Evolutionary conservation across 768 basidiomycete species (phyloP).

Genomic region (Strobilomyces dryophilus): DNA sequence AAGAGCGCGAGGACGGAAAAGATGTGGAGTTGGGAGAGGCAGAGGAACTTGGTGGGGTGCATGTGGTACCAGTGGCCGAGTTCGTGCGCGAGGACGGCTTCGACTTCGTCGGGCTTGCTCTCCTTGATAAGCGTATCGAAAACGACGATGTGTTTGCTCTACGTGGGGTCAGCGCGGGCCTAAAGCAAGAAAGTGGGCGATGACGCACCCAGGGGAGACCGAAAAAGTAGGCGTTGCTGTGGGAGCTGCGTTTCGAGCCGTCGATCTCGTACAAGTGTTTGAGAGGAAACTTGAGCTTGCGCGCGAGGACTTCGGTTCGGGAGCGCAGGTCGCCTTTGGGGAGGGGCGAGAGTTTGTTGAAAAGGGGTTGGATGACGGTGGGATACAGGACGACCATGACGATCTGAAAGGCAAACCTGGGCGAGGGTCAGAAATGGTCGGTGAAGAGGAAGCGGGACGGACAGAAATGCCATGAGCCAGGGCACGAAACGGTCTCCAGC

Average conservation of each 20-base stretch:
- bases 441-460: constrained; percentile 24
- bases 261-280: constrained; percentile 97
- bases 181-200: background rate
- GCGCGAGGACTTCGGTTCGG: constrained; percentile 73
- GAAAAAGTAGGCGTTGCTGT: constrained; percentile 98
- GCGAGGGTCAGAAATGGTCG: background rate
- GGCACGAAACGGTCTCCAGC: constrained; percentile 91
- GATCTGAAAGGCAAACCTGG: constrained; percentile 77
- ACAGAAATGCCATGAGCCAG: constrained; percentile 93
- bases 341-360: constrained; percentile 95
- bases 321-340: constrained; percentile 69
- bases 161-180: background rate
- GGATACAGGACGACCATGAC: constrained; percentile 81
- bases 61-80: constrained; percentile 94
- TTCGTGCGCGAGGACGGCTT: constrained; percentile 96
- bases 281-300: constrained; percentile 85
- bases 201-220: constrained; percentile 86
- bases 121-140: constrained; percentile 97
- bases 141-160: constrained; percentile 94
- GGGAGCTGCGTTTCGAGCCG: constrained; percentile 91
- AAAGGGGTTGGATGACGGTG: constrained; percentile 87
- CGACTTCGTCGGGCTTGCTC: constrained; percentile 86
- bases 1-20: constrained; percentile 83
- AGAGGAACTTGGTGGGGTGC: constrained; percentile 87
- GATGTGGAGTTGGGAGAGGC: constrained; percentile 83